Base-by-base conservation (phyloP, 371 early-diverging fungal genomes). In the Choanephora cucurbitarum region DNA sequence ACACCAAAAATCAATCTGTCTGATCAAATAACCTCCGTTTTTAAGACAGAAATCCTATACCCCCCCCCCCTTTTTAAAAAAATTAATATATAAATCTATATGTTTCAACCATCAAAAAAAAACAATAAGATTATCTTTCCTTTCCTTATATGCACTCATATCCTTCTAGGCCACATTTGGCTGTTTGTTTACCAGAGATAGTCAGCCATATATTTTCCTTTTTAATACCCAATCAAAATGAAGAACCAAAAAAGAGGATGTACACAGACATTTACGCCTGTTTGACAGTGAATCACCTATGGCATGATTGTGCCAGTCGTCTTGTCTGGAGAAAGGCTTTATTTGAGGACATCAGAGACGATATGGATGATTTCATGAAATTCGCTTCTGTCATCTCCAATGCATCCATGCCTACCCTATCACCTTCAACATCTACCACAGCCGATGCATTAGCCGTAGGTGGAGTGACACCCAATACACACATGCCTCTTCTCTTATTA, bases 251-350 rank as follows among this genome's bases (percentile, higher is more conserved):
- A 41, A 55, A 60, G 45, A 67, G 45, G 42, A 34, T 32, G 18
- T 45, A 53, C 28, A 22, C 49, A 15, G 54, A 60, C 28, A 49
- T 75, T n/a, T 69, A 69, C 28, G 63, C 73, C 15, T 70, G 73
- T 37, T 47, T 78, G 17, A 53, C 64, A 23, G 79, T 79, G 9
- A 76, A 70, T 47, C 72, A 57, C 28, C 51, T 72, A 19, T 79
- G 76, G 75, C 62, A 76, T 46, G 69, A 73, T 49, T 67, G 73
- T 53, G 62, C 71, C 1, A 58, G 49, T 43, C 67, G 72, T 2
- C 49, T 57, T 15, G 54, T 76, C 19, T 74, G 73, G 71, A 66
- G 70, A 41, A 60, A 51, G 10, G 60, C 65, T 0, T 52, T 33
- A 8, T 79, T 79, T 58, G 72, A 69, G 11, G 74, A 73, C 14